Percentiles rank a stretch among this genome's conserved stretches.
These are phyloP conservation scores for Aspergillus pseudoglaucus DNA, from an alignment of 2,329 filamentous ascomycete genomes.

Conservation along the genomic window DNA sequence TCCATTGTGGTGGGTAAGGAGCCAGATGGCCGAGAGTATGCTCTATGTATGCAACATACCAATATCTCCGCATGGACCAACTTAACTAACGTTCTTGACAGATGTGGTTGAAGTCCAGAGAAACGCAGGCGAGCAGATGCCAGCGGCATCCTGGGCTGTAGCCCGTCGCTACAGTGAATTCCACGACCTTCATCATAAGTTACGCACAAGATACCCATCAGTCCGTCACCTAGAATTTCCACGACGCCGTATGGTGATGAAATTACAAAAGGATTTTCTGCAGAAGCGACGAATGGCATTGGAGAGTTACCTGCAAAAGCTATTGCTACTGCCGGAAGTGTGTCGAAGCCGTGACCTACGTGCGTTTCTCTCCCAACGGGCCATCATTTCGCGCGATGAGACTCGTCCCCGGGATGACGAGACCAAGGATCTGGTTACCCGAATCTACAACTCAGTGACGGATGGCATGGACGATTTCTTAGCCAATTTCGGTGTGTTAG, in stretches of 20 bases:
- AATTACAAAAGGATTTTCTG: slow-evolving; percentile 90
- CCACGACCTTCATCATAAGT: slow-evolving; percentile 84
- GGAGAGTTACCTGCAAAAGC: slow-evolving; percentile 74
- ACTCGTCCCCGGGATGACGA: slow-evolving; percentile 56
- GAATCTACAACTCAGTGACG: slow-evolving; percentile 92
- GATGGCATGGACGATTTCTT: slow-evolving; percentile 98
- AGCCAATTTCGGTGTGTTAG: slow-evolving; percentile 89
- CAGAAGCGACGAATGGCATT: slow-evolving; percentile 78
- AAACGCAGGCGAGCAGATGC: slow-evolving; percentile 90
- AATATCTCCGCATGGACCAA: not conserved
- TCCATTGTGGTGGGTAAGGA: slow-evolving; percentile 88
- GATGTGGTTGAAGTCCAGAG: slow-evolving; percentile 85
- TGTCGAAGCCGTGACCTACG: slow-evolving; percentile 89
- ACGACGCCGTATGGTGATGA: slow-evolving; percentile 86
- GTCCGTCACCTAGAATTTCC: slow-evolving; percentile 90
- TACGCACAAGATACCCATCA: slow-evolving; percentile 77
- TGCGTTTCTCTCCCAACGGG: slow-evolving; percentile 82
- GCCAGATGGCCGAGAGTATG: slow-evolving; percentile 87
- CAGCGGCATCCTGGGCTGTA: slow-evolving; percentile 88
- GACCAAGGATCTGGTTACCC: slow-evolving; percentile 75
- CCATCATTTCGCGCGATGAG: slow-evolving; percentile 63
- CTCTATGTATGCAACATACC: slow-evolving; percentile 56
- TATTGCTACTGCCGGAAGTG: slow-evolving; percentile 82
- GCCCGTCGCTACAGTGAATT: slow-evolving; percentile 96
- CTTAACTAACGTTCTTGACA: slow-evolving; percentile 16